A percentile compares a stretch with the other conserved stretches of the same genome.
These are phyloP conservation scores for Botryotinia calthae DNA, from an alignment of 2,329 filamentous ascomycete genomes.

Conservation along the genomic window DNA sequence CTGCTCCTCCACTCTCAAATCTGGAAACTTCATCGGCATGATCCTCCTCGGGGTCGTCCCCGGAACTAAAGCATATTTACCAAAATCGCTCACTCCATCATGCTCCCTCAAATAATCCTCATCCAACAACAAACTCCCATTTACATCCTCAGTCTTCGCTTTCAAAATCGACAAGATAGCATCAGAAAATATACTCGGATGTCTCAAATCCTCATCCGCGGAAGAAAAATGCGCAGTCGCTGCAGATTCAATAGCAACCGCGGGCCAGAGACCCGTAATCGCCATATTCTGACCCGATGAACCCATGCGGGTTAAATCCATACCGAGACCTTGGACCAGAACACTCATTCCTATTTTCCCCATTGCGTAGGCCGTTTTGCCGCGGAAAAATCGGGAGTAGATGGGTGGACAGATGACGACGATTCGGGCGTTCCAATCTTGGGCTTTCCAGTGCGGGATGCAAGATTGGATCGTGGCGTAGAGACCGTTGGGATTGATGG, in stretches of 20 bases:
- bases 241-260: constrained; percentile 71
- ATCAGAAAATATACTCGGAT: constrained; percentile 73
- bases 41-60: constrained; percentile 67
- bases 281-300: constrained; percentile 64
- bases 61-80: constrained; percentile 66
- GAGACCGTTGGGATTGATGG: constrained; percentile 70
- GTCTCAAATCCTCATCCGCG: constrained; percentile 59
- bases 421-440: constrained; percentile 59
- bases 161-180: constrained; percentile 71
- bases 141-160: constrained; percentile 59
- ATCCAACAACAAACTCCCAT: constrained; percentile 70
- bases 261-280: constrained; percentile 81
- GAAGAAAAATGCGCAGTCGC: constrained; percentile 51
- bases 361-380: constrained; percentile 80
- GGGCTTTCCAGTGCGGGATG: constrained; percentile 61
- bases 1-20: constrained; percentile 72
- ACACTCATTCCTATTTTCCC: constrained; percentile 81
- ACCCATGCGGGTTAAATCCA: constrained; percentile 68
- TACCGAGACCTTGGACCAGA: constrained; percentile 74
- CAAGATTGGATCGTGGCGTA: constrained; percentile 69
- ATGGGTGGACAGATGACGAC: constrained; percentile 82
- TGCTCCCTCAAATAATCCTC: constrained; percentile 74
- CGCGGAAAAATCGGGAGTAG: constrained; percentile 79
- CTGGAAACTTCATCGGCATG: constrained; percentile 68
- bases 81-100: constrained; percentile 66